Conservation (phyloP, 805 yeast genomes). For the Ogataea zsoltii region DNA sequence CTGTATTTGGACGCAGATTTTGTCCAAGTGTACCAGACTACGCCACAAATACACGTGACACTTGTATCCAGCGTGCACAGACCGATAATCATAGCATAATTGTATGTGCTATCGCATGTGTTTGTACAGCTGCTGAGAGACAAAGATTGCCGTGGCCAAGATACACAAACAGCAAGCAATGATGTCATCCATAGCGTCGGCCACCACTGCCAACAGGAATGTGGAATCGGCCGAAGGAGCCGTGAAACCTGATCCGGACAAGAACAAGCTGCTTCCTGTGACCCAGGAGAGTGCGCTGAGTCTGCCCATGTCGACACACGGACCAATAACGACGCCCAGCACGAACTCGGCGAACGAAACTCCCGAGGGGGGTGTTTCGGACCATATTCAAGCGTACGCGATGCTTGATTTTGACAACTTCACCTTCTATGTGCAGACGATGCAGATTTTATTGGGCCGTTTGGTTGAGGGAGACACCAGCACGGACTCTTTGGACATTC, state of each 20-base stretch:
- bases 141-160: background rate
- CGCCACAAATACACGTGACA: no score
- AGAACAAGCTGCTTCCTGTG: background rate
- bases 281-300: slow-evolving; percentile 17
- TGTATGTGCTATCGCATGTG: slow-evolving; percentile 11
- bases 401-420: slow-evolving; percentile 87
- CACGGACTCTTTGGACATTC: slow-evolving; percentile 78
- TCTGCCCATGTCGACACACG: slow-evolving; percentile 32
- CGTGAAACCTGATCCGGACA: slow-evolving; percentile 1
- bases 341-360: background rate
- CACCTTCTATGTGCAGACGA: slow-evolving; percentile 93
- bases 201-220: background rate
- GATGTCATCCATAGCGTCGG: slow-evolving; percentile 2
- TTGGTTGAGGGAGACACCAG: slow-evolving; percentile 65
- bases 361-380: slow-evolving; percentile 19
- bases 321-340: slow-evolving; percentile 37
- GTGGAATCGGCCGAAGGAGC: background rate
- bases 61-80: no score
- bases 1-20: background rate
- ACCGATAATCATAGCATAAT: background rate
- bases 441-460: slow-evolving; percentile 92
- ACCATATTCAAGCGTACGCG: slow-evolving; percentile 60
- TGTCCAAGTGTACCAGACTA: no score
- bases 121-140: slow-evolving; percentile 1
- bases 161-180: background rate